phyloP scores from a whole-genome alignment of 768 basidiomycete genomes.

The Dioszegia aurantiaca region DNA sequence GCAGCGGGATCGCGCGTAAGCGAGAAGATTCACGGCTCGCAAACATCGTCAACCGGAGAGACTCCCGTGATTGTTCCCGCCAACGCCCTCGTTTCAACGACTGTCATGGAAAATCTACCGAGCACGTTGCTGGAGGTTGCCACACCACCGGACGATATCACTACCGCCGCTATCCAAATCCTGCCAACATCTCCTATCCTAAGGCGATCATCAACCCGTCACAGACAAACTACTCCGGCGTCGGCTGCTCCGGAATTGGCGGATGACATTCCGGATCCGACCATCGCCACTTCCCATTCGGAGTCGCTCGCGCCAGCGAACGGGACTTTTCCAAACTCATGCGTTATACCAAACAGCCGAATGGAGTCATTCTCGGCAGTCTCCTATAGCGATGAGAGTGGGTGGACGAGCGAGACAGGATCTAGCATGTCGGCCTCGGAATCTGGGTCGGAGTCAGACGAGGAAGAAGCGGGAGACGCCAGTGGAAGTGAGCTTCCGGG shows the following conservation, averaged over 20 bases:
- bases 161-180: neutral
- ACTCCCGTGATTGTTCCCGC: too few species aligned
- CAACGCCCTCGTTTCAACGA: too few species aligned
- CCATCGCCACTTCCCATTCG: too few species aligned
- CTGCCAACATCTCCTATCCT: neutral
- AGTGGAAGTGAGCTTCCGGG: neutral
- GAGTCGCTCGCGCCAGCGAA: too few species aligned
- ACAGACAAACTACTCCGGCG: neutral
- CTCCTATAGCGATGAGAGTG: neutral
- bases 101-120: too few species aligned
- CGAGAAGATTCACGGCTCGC: too few species aligned
- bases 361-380: neutral
- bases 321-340: too few species aligned
- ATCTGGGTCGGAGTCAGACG: slow-evolving; percentile 11
- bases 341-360: too few species aligned
- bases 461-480: slow-evolving; percentile 14
- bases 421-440: neutral
- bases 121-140: too few species aligned
- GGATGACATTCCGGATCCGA: too few species aligned
- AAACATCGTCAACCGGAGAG: too few species aligned
- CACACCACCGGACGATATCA: neutral
- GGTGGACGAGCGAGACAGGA: neutral
- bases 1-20: neutral
- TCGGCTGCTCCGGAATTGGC: neutral
- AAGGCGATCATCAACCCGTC: neutral